Evolutionary conservation across 1,284 basidiomycete species (phyloP), one percentile per base, ranked within the genome.

Genomic region (Stereum hirsutum): DNA sequence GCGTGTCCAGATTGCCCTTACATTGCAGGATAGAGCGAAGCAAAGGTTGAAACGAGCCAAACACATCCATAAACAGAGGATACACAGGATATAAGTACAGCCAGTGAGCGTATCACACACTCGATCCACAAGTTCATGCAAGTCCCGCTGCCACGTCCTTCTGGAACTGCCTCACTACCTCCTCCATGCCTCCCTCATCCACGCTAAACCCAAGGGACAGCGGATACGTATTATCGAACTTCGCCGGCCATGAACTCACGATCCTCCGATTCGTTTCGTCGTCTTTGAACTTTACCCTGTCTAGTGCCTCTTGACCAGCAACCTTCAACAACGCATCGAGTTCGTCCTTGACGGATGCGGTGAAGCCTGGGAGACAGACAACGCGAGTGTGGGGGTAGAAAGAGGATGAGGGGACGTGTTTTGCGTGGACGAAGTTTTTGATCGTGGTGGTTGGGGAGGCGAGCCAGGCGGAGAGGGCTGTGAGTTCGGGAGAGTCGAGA

Each of bases 371-470:
- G 0, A 72, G 55, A 49, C 67, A 73, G 12, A 74, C 64, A 12
- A 71, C 68, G 33, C 78, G 68, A 0, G 74, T 74, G 57, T 79
- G 74, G 8, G 63, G 46, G 4, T 57, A 42, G 57, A 79, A 74
- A 32, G 56, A 60, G 8, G 60, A 55, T 0, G 69, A 61, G 11
- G 71, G 68, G 39, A 81, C 56, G 52, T 73, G 67, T 52, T 67
- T 73, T 11, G 75, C 74, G 45, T 64, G 59, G 45, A 78, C 57
- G 48, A 81, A 66, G 59, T 81, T 81, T 46, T 62, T 57, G 52
- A 78, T 67, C 4, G 74, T 73, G 15, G 68, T 74, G 46, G 71
- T 63, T 6, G 75, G 72, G 31, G 63, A 67, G 2, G 74, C 74
- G 43, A 79, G 61, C 75, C 76, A 79, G 23, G 65, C 63, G 12